Percentiles rank a stretch among this genome's conserved stretches.
Conservation (phyloP, 768 basidiomycete genomes). For the Rickenella mellea region DNA sequence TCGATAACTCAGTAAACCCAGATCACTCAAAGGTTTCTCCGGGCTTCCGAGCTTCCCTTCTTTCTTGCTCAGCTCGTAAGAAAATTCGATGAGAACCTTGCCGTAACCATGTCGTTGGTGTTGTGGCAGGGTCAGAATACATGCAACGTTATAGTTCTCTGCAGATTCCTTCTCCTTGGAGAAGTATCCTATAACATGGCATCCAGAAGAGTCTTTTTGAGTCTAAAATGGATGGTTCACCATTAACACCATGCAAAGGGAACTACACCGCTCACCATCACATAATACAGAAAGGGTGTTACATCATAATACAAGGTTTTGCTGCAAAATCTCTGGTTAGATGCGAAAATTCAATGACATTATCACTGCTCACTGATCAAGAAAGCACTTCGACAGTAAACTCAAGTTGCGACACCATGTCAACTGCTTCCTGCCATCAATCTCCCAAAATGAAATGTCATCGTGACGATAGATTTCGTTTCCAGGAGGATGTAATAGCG, state of each 20-base stretch:
- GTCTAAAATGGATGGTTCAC: slow-evolving; percentile 33
- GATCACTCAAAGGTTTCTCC: slow-evolving; percentile 93
- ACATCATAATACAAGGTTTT: slow-evolving; percentile 99
- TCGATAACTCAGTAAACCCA: slow-evolving; percentile 86
- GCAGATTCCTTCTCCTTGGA: slow-evolving; percentile 99
- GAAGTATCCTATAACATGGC: slow-evolving; percentile 96
- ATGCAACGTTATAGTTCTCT: slow-evolving; percentile 97
- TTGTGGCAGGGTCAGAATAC: slow-evolving; percentile 96
- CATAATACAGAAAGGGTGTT: slow-evolving; percentile 99
- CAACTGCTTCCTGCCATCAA: slow-evolving; percentile 92
- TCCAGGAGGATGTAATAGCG: slow-evolving; percentile 87
- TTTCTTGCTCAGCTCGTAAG: slow-evolving; percentile 94
- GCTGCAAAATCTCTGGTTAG: slow-evolving; percentile 36
- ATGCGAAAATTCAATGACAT: slow-evolving; percentile 8
- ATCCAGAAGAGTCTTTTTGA: slow-evolving; percentile 80
- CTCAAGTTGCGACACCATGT: slow-evolving; percentile 97
- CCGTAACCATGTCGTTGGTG: slow-evolving; percentile 96
- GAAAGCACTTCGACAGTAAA: slow-evolving; percentile 93
- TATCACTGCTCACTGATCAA: slow-evolving; percentile 74
- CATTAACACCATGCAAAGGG: background rate
- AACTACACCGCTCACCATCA: slow-evolving; percentile 70
- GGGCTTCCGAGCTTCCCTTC: slow-evolving; percentile 94
- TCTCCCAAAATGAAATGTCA: slow-evolving; percentile 95
- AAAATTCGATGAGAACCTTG: slow-evolving; percentile 93
- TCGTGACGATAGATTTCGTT: slow-evolving; percentile 99